Evolutionary conservation across 2,329 filamentous ascomycete species (phyloP).

Genomic region (Magnaporthiopsis poae): DNA sequence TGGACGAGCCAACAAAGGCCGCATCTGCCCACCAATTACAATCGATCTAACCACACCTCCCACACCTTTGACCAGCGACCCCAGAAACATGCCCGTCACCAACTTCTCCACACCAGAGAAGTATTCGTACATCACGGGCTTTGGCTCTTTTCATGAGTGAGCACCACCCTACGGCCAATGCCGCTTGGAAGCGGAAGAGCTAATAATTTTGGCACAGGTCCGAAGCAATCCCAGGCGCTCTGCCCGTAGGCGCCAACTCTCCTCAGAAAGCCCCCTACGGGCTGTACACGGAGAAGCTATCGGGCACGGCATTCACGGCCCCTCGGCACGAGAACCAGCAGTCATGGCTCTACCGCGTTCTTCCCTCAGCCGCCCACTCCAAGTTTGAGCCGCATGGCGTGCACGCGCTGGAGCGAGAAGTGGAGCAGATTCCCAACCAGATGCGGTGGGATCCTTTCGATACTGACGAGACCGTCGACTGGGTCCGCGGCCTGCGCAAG

Average conservation of each 20-base stretch:
- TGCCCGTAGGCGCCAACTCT: conserved; percentile 68
- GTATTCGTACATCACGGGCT: too few relatives aligned
- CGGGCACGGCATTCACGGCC: conserved; percentile 62
- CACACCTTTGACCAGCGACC: too few relatives aligned
- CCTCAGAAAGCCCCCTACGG: conserved; percentile 71
- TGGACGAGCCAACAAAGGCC: too few relatives aligned
- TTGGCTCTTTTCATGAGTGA: too few relatives aligned
- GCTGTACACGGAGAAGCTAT: conserved; percentile 73
- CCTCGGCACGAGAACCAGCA: conserved; percentile 60
- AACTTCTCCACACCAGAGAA: too few relatives aligned
- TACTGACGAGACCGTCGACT: conserved; percentile 29
- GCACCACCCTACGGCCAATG: too few relatives aligned
- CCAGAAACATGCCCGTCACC: too few relatives aligned
- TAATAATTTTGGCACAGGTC: conserved; percentile 37
- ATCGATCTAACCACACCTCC: too few relatives aligned
- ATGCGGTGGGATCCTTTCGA: conserved; percentile 72
- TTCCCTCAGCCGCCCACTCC: conserved; percentile 53
- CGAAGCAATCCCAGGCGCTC: conserved; percentile 64
- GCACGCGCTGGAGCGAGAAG: conserved; percentile 25
- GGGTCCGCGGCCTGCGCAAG: conserved; percentile 52
- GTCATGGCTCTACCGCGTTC: conserved; percentile 62
- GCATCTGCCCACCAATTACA: too few relatives aligned
- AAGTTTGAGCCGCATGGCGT: conserved; percentile 11
- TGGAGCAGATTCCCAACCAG: conserved; percentile 71
- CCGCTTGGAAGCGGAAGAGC: too few relatives aligned